Percentiles rank a stretch among this genome's conserved stretches.
phyloP scores from a whole-genome alignment of 176 grass and related monocot genomes.

The Zoysia japonica region DNA sequence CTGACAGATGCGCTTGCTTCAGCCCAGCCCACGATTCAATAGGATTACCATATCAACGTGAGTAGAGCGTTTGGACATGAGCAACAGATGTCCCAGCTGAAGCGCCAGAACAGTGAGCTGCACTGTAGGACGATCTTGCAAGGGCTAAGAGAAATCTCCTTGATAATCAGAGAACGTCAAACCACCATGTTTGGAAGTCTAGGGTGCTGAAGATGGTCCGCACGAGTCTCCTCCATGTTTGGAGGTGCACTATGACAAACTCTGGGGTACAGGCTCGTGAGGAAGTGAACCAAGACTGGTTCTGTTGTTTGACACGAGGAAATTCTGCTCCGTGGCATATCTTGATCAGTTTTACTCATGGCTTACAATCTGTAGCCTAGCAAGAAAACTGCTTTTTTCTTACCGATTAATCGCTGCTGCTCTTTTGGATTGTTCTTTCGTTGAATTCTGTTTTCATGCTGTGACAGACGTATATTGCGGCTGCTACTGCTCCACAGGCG shows the following conservation, averaged over 20 bases:
- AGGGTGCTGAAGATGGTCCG: not conserved
- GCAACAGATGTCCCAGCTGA: not conserved
- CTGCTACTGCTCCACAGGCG: conserved; percentile 68
- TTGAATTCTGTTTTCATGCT: conserved; percentile 26
- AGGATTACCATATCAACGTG: not conserved
- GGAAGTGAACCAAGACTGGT: not conserved
- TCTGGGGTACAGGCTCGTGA: not conserved
- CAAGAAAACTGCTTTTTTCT: conserved; percentile 13
- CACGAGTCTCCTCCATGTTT: not conserved
- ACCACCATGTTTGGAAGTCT: not conserved
- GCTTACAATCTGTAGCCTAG: not conserved
- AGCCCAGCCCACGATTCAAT: not conserved
- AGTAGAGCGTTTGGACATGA: not conserved
- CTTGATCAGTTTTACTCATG: conserved; percentile 1
- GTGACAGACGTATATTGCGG: conserved; percentile 76
- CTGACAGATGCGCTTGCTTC: not conserved
- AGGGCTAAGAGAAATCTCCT: not conserved
- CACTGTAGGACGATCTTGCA: not conserved
- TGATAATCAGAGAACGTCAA: not conserved
- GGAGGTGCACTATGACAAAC: not conserved
- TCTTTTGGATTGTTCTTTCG: conserved; percentile 16
- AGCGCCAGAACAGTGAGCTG: not conserved
- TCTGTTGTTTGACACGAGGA: not conserved
- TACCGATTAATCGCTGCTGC: not conserved
- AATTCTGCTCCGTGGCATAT: not conserved